These are phyloP conservation scores for Penicillium longicatenatum DNA, from an alignment of 495 filamentous ascomycete genomes.

Conservation along the genomic window DNA sequence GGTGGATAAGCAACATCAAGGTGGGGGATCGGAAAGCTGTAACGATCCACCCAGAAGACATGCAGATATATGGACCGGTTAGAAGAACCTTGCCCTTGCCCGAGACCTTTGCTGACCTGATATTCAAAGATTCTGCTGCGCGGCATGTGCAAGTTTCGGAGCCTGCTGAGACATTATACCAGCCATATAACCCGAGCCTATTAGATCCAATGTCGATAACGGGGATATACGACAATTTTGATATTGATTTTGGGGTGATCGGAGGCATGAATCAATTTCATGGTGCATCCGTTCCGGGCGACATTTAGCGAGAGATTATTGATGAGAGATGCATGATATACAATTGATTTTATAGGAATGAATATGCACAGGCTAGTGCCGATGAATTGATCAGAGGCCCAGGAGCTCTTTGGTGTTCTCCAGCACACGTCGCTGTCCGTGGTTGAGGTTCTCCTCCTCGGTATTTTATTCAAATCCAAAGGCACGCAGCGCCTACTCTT, in stretches of 20 bases:
- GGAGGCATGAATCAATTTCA: constrained; percentile 1
- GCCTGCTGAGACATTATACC: background rate
- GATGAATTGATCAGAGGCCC: background rate
- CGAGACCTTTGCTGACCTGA: background rate
- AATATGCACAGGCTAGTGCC: background rate
- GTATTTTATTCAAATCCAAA: constrained; percentile 1
- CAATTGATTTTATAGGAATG: background rate
- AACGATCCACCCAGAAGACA: background rate
- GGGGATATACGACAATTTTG: constrained; percentile 9
- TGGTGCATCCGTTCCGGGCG: background rate
- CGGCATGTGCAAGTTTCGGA: background rate
- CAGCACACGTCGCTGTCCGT: background rate
- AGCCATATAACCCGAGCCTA: background rate
- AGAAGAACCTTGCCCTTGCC: background rate
- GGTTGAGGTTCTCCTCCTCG: background rate
- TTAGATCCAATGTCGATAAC: constrained; percentile 3
- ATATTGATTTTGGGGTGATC: constrained; percentile 3
- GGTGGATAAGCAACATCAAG: background rate
- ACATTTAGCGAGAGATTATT: background rate
- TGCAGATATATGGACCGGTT: background rate
- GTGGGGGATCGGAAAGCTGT: background rate
- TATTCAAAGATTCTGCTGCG: background rate
- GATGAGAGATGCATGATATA: background rate
- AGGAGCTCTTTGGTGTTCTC: background rate
- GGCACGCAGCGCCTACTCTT: background rate